Evolutionary conservation across 139 green algal species (phyloP), one percentile per base, ranked within the genome.

Genomic region (Chlorella sp.): DNA sequence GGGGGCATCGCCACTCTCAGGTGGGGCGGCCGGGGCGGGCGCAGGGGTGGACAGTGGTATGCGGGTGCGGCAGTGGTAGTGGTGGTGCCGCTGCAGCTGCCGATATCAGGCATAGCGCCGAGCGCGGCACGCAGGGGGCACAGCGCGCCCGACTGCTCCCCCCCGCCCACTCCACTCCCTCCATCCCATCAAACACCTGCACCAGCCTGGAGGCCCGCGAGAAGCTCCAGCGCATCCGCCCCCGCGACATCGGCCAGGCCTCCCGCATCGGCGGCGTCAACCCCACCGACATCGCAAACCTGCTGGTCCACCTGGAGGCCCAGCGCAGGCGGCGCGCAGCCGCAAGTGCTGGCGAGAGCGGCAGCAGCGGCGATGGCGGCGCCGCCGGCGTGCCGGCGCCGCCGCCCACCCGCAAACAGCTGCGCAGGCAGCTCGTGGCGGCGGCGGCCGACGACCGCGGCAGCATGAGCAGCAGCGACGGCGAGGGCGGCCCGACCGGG

Each of bases 281-380:
- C 76, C 95, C 95, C 8, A 88, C 96, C 17, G 96, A 99, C 86
- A 92, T 99, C n/a, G 88, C 67, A 1, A 89, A 90, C 31, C 86
- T 99, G 71, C 80, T 99, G 40, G 82, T 99, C 7, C 82, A 96
- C 77, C 72, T 99, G 42, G 95, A 98, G 81, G 74, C 91, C 19
- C 35, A 62, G 73, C 66, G 71, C n/a, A n/a, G n/a, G 46, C 36
- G 81, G 33, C 29, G 69, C 21, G 63, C 40, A 25, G 71, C 43
- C 0, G 66, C 43, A 1, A 17, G 9, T 23, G 38, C 21, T 6
- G 43, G 25, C 17, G 40, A 68, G 60, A 43, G 17, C 14, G 60
- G 36, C n/a, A n/a, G n/a, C n/a, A n/a, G 41, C 41, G 25, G 23
- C 35, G 51, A 15, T 33, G 46, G 67, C 12, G 50, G 12, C 23